Evolutionary conservation across 176 grass and related monocot genomes (phyloP).

Genomic region (Carex parvula): DNA sequence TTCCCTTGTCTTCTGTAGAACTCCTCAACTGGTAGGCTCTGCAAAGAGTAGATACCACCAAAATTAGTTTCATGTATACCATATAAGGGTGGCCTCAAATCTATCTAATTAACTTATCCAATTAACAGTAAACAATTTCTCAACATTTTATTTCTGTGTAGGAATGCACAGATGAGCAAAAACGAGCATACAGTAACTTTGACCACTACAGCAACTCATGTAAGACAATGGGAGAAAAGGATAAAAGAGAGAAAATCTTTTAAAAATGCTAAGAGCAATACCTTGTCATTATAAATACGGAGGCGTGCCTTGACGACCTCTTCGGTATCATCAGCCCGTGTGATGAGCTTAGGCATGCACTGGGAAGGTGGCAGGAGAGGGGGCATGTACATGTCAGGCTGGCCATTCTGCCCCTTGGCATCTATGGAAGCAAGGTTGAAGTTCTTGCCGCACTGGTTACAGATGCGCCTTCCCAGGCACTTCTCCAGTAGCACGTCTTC

Average conservation of each 20-base stretch:
- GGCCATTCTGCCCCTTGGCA: constrained; percentile 63
- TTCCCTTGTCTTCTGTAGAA: constrained; percentile 69
- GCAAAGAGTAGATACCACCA: constrained; percentile 12
- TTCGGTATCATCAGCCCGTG: constrained; percentile 80
- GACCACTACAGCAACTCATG: background rate
- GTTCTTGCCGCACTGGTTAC: constrained; percentile 69
- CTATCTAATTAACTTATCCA: background rate
- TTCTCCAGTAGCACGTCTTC: constrained; percentile 89
- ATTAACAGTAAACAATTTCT: background rate
- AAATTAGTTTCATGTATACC: background rate
- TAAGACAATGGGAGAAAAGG: background rate
- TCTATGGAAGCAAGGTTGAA: constrained; percentile 89
- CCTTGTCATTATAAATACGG: constrained; percentile 73
- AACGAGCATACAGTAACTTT: background rate
- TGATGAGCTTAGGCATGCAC: constrained; percentile 76
- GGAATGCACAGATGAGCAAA: background rate
- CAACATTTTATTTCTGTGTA: background rate
- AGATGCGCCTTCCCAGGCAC: constrained; percentile 90
- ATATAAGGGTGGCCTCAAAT: background rate
- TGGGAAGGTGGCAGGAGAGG: constrained; percentile 73
- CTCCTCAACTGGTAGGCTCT: constrained; percentile 84
- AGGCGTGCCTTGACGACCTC: constrained; percentile 76
- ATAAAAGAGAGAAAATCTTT: background rate
- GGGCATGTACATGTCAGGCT: constrained; percentile 74
- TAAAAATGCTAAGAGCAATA: constrained; percentile 28